Percentiles rank a stretch among this genome's conserved stretches.
Conservation (phyloP, 805 yeast species). For the Candida lessepsii region DNA sequence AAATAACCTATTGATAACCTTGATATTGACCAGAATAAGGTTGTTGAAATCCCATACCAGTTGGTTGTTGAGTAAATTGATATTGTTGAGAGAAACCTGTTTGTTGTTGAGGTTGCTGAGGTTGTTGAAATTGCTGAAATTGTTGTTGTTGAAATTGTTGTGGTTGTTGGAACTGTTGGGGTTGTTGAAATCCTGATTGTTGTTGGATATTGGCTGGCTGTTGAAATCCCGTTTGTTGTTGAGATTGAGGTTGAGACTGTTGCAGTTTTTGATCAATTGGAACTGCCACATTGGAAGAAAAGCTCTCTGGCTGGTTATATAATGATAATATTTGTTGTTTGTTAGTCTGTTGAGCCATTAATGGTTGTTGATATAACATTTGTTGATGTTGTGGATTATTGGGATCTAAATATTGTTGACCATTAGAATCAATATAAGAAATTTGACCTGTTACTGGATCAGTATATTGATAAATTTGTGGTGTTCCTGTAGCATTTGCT, state of each 20-base stretch:
- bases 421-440: slow-evolving; percentile 64
- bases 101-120: slow-evolving; percentile 9
- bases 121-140: slow-evolving; percentile 2
- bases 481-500: slow-evolving; percentile 29
- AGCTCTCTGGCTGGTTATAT: slow-evolving; percentile 38
- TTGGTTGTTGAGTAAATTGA: slow-evolving; percentile 17
- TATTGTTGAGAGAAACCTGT: too few species aligned
- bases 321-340: slow-evolving; percentile 41
- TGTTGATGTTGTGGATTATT: slow-evolving; percentile 45
- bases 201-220: slow-evolving; percentile 7
- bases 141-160: slow-evolving; percentile 7
- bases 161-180: slow-evolving; percentile 12
- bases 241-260: slow-evolving; percentile 15
- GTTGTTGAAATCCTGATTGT: slow-evolving; percentile 11
- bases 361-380: slow-evolving; percentile 31
- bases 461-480: slow-evolving; percentile 62
- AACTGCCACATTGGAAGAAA: slow-evolving; percentile 27
- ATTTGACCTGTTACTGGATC: slow-evolving; percentile 71
- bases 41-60: slow-evolving; percentile 19
- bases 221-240: slow-evolving; percentile 11
- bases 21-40: slow-evolving; percentile 10
- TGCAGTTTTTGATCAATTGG: slow-evolving; percentile 16
- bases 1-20: slow-evolving; percentile 10
- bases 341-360: slow-evolving; percentile 34
- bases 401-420: slow-evolving; percentile 60